Evolutionary conservation across 306 rosid genomes (phyloP), one percentile per base, ranked within the genome.

Genomic region (Castanea mollissima): DNA sequence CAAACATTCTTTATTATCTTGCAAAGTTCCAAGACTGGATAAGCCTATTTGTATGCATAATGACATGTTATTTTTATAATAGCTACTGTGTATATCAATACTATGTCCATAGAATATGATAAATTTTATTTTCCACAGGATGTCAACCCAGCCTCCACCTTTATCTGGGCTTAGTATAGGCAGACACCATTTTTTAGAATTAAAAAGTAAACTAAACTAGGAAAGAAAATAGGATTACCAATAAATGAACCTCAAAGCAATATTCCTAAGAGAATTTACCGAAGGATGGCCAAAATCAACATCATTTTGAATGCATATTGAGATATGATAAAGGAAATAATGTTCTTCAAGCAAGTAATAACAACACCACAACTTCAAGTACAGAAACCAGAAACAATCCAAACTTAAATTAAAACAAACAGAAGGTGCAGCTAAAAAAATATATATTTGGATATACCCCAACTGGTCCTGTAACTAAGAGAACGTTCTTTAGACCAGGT

Each of bases 381-480:
- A 71, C 71, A 74, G n/a, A 81, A 82, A 52, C 58, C 70, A 57
- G 34, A 18, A 38, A 71, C 59, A 20, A 38, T 38, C 68, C 72
- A 78, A 78, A 56, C 14, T 27, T 44, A 51, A 59, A 20, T 32
- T 12, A 72, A 79, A 21, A 52, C 54, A 51, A 79, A 60, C 23
- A 56, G 16, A 49, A 52, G 59, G 38, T 44, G 59, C 32, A 74
- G 29, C 67, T 76, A 46, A 60, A 60, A 82, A 64, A 57, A 58
- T 62, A 51, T 71, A 57, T 52, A 69, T 54, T 68, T 83, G 51
- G 46, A 79, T 84, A 11, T 87, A 95, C 99, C 91, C 99, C 98
- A 67, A 78, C 75, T 75, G 97, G 97, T 65, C 99, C 99, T 0
- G 99, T 90, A 85, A 92, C 80, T 75, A 92, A 80, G 74, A 95